A percentile compares a stretch with the other conserved stretches of the same genome.
phyloP scores from a whole-genome alignment of 2,329 filamentous ascomycete species.

The Cercospora berteroae region DNA sequence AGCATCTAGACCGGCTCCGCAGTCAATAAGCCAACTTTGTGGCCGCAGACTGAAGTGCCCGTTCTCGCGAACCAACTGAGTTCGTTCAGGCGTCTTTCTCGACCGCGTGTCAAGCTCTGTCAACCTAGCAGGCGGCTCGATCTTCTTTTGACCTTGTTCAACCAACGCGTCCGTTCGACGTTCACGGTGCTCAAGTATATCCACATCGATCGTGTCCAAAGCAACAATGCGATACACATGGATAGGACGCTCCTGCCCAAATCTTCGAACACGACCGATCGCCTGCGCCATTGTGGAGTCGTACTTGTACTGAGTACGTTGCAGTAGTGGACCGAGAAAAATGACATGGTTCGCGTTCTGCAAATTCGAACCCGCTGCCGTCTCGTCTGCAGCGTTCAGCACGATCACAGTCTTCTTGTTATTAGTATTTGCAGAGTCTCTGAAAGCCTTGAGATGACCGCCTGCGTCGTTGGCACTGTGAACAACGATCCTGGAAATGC shows the following conservation, averaged over 20 bases:
- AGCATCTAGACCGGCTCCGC: constrained; percentile 15
- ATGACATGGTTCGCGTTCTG: constrained; percentile 64
- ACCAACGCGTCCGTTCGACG: constrained; percentile 32
- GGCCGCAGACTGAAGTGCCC: constrained; percentile 37
- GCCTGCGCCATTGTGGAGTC: constrained; percentile 61
- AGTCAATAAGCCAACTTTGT: constrained; percentile 31
- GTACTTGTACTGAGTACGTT: constrained; percentile 54
- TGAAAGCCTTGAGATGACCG: constrained; percentile 26
- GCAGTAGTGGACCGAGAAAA: constrained; percentile 58
- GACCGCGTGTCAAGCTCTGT: constrained; percentile 20
- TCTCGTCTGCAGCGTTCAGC: constrained; percentile 56
- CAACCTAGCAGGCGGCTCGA: constrained; percentile 16
- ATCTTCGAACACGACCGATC: constrained; percentile 59
- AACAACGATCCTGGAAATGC: constrained; percentile 42
- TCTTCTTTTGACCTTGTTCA: constrained; percentile 20
- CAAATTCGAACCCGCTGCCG: constrained; percentile 61
- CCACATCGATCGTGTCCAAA: constrained; percentile 62
- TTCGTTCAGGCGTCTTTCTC: constrained; percentile 26
- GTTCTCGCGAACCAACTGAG: constrained; percentile 33
- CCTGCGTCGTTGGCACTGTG: constrained; percentile 29
- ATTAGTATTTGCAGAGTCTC: constrained; percentile 9
- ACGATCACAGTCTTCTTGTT: constrained; percentile 52
- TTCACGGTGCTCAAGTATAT: constrained; percentile 48
- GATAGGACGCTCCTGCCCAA: constrained; percentile 57
- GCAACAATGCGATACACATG: constrained; percentile 73